Conservation (phyloP, 2,329 filamentous ascomycete genomes). For the Cyphellophora attinorum region DNA sequence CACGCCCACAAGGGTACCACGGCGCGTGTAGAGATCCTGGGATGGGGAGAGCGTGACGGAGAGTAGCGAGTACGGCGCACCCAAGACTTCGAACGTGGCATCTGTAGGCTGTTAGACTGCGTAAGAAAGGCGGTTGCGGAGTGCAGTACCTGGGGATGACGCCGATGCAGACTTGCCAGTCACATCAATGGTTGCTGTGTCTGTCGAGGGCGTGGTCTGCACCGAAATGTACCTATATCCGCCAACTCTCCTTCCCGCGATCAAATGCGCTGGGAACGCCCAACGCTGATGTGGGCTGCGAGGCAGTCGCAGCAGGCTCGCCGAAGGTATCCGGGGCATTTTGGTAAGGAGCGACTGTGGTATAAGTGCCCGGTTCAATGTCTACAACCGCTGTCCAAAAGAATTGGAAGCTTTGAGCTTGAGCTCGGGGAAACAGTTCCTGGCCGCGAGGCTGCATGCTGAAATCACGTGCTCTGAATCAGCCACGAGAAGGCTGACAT, state of each 20-base stretch:
- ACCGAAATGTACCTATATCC: constrained; percentile 31
- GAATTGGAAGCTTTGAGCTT: no score
- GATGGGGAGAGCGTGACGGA: constrained; percentile 89
- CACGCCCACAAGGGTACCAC: constrained; percentile 82
- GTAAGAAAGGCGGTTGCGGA: not conserved
- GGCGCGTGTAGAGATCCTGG: constrained; percentile 83
- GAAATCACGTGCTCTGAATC: no score
- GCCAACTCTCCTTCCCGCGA: constrained; percentile 16
- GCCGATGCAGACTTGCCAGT: constrained; percentile 31
- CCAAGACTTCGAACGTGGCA: constrained; percentile 88
- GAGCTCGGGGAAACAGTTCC: no score
- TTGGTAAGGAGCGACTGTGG: no score
- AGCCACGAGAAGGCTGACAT: no score
- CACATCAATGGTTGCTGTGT: constrained; percentile 23
- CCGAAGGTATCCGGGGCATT: constrained; percentile 16
- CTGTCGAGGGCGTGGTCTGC: constrained; percentile 31
- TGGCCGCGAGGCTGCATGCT: no score
- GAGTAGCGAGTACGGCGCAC: constrained; percentile 83
- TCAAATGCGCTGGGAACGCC: constrained; percentile 16
- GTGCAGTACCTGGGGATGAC: constrained; percentile 29
- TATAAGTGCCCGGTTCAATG: no score
- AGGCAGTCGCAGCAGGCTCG: constrained; percentile 11
- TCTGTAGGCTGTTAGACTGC: constrained; percentile 44
- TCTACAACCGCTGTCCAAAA: no score
- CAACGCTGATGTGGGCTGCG: constrained; percentile 13